Evolutionary conservation across 202 grass and related monocot genomes (phyloP), one percentile per base, ranked within the genome.

Genomic region (Schoenoplectus triqueter): DNA sequence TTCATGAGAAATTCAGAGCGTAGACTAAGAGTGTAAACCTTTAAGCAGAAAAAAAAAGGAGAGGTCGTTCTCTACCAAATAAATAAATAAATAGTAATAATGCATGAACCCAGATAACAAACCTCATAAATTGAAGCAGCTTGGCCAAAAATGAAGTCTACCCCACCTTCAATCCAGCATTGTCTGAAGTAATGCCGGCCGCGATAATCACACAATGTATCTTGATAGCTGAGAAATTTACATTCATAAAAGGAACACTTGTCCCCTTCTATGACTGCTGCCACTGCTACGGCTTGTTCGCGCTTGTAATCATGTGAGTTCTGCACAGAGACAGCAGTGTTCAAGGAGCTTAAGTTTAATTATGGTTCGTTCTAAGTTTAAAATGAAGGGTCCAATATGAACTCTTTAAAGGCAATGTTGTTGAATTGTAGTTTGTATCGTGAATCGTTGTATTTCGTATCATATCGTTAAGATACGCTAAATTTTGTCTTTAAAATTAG

Each of bases 81-180:
- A 31, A 31, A 31, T 31, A 31, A 31, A 31, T 31, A 31, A 31
- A 31, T 31, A 31, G 31, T 0, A 31, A 31, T 31, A 31, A 31
- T 31, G 31, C 31, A 31, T 31, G 31, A 31, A 31, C 31, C 31
- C 31, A 31, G 31, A 31, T 31, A 31, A 31, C 39, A 42, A 69
- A 90, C 89, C 67, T 85, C 65, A 65, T 97, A 97, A 42, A 97
- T 56, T 11, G 94, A 97, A 73, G 84, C 83, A 42, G 61, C 92
- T 55, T 65, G 89, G 59, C 92, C 94, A 72, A 90, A 97, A 80
- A 97, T 86, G 88, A 97, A 94, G 72, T 94, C 94, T 14, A 92
- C 18, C 54, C 46, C 90, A 9, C 94, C 94, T n/a, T 79, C 66
- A 17, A 97, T 67, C 60, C 69, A 66, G 85, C 94, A 97, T 10